Percentiles rank a stretch among this genome's conserved stretches.
Conservation (phyloP, 2,329 filamentous ascomycete species). For the Trichoderma pleuroti region DNA sequence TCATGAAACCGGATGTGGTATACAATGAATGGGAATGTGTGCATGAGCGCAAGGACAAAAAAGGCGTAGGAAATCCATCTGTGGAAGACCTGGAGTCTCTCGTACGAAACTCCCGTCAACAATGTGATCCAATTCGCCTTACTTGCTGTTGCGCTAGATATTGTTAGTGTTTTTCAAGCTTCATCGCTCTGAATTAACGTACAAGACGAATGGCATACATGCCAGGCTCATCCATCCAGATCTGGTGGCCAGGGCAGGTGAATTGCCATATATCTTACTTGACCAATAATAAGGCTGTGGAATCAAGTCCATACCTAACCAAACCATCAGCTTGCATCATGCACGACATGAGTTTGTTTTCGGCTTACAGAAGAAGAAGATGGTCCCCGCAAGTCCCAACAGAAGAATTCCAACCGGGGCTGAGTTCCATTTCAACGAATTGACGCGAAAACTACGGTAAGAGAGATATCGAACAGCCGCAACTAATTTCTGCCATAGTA, state of each 20-base stretch:
- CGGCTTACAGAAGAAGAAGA: not conserved
- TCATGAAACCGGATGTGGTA: not conserved
- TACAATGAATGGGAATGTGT: not conserved
- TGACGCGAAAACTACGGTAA: not conserved
- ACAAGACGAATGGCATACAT: not conserved
- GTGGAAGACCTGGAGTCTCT: not conserved
- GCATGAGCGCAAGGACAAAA: not conserved
- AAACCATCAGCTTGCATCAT: not conserved
- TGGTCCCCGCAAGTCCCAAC: not conserved
- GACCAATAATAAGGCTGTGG: not conserved
- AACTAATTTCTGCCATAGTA: not conserved
- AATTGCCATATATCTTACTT: not conserved
- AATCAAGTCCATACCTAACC: not conserved
- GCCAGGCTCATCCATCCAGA: not conserved
- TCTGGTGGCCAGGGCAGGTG: not conserved
- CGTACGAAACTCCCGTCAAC: not conserved
- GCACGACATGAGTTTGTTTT: not conserved
- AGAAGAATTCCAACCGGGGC: not conserved
- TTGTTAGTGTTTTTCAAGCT: not conserved
- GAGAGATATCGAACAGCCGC: not conserved
- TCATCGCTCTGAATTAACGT: not conserved
- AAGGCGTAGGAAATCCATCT: not conserved
- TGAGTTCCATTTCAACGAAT: not conserved
- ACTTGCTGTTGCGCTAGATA: not conserved
- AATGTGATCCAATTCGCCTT: not conserved